These are phyloP conservation scores for Ceratobasidium sp. DNA, from an alignment of 1,284 basidiomycete genomes.

Conservation along the genomic window DNA sequence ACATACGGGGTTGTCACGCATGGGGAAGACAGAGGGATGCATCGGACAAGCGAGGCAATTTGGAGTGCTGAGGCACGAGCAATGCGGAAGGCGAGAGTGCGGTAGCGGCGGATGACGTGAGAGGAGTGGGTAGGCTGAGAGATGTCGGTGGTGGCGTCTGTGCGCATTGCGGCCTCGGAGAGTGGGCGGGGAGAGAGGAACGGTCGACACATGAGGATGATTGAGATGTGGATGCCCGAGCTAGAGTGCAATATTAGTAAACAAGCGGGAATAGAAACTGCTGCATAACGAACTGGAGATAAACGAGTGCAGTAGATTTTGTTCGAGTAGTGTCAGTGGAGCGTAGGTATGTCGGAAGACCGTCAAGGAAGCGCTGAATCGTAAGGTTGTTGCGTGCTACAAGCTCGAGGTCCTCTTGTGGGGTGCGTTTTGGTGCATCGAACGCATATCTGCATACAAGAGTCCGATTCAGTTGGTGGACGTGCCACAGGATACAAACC, in stretches of 20 bases:
- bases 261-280: neutral
- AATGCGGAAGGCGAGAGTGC: conserved; percentile 38
- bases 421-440: conserved; percentile 32
- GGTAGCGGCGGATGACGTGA: conserved; percentile 32
- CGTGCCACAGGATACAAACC: neutral
- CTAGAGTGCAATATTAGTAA: neutral
- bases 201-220: conserved; percentile 20
- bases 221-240: conserved; percentile 13
- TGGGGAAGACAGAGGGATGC: conserved; percentile 34
- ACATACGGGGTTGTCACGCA: conserved; percentile 32
- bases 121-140: conserved; percentile 18
- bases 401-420: conserved; percentile 22
- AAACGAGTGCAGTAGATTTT: conserved; percentile 33
- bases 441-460: conserved; percentile 25
- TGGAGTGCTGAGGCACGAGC: conserved; percentile 37
- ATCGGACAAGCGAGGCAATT: conserved; percentile 26
- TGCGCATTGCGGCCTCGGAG: conserved; percentile 9
- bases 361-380: conserved; percentile 36
- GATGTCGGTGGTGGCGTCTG: neutral
- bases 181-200: conserved; percentile 19
- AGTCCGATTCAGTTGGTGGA: neutral
- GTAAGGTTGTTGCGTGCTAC: conserved; percentile 37
- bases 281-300: conserved; percentile 16
- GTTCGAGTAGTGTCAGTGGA: conserved; percentile 25
- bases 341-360: conserved; percentile 27